Evolutionary conservation across 352 stramenopile genomes (phyloP).

Genomic region (Phytophthora capsici): DNA sequence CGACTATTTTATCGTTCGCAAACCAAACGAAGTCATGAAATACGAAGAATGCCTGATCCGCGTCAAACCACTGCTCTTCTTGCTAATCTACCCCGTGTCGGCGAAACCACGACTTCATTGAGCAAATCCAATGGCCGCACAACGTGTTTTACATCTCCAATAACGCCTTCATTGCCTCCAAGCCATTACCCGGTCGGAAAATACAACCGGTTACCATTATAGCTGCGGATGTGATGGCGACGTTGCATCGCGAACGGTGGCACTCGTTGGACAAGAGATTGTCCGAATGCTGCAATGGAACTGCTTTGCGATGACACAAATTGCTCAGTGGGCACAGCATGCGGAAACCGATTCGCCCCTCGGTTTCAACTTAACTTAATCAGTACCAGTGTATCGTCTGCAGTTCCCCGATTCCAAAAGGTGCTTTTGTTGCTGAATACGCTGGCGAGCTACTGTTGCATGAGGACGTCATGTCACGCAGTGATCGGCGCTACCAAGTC

Average conservation of each 20-base stretch:
- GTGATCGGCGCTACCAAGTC: neutral
- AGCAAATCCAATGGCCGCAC: neutral
- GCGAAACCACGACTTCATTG: constrained; percentile 5
- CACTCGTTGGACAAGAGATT: neutral
- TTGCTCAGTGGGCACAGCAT: neutral
- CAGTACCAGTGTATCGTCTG: neutral
- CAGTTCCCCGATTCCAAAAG: neutral
- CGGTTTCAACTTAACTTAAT: neutral
- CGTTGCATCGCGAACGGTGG: constrained; percentile 1
- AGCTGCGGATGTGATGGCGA: neutral
- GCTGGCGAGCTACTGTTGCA: neutral
- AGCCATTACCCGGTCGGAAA: neutral
- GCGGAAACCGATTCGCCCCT: neutral
- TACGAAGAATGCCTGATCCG: neutral
- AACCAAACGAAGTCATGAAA: no score
- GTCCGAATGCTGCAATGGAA: constrained; percentile 4
- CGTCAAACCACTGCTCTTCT: neutral
- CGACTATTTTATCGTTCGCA: neutral
- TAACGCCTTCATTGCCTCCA: neutral
- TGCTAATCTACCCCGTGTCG: neutral
- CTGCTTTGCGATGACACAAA: constrained; percentile 1
- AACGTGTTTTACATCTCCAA: neutral
- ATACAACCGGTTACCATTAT: neutral
- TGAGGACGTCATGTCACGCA: neutral
- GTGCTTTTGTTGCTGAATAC: constrained; percentile 1